Base-by-base conservation (phyloP, 108 stramenopile genomes). In the Asterionellopsis glacialis region DNA sequence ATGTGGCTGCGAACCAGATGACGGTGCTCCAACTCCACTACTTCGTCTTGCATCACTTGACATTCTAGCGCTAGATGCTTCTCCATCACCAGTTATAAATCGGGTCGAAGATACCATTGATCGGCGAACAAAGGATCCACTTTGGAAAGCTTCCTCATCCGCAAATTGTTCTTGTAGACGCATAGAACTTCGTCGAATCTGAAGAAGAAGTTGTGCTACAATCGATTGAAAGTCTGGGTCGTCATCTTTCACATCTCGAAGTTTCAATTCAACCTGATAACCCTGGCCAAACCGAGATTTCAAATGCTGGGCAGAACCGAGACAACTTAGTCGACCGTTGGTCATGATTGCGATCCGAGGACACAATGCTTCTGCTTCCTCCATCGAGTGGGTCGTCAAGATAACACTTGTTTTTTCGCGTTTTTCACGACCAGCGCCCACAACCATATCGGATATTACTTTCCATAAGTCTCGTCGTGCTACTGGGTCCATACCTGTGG, bases 301-400 rank as follows among this genome's bases (percentile, higher is more conserved):
- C 57, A 86, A 41, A 45, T 79, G 80, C 70, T 86, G 76, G 9
- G 79, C 85, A 11, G 79, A 77, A 39, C 96, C 96, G 15, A 87
- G 21, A 72, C 93, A 94, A 16, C 65, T 49, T 11, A 96, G 68
- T 13, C 57, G 70, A 6, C 96, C 96, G 10, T 81, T 71, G 9
- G 83, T 83, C 88, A 95, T 93, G 62, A 97, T 94, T 33, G 82
- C 93, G 22, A 95, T 89, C 19, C 96, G 75, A 19, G 94, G 90
- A 52, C 94, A 95, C 11, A 97, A 64, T 0, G 92, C 82, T 51
- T 97, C 96, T 38, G 92, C 93, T 72, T 97, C 96, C 64, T 95
- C 93, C 95, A 95, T 95, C 2, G 59, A 64, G 55, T 85, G 84
- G 24, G 84, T 85, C 15, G 84, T 85, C 58, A 84, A 57, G 38